Evolutionary conservation across 371 early-diverging fungal genomes (phyloP).

Genomic region (Saksenaea vasiformis): DNA sequence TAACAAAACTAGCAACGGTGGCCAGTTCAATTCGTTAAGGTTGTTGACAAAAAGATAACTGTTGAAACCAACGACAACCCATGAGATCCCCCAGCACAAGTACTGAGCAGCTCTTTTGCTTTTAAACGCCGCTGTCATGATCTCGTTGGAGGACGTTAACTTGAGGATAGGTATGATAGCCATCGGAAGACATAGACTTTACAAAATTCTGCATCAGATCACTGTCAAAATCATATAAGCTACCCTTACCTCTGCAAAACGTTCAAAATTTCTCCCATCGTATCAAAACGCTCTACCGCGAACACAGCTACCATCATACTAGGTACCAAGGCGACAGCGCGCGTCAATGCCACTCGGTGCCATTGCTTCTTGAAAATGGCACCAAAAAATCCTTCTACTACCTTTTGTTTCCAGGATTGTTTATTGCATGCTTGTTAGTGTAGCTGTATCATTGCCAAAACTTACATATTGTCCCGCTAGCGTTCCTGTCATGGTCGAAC

Average conservation of each 20-base stretch:
- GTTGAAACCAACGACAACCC: slow-evolving; percentile 58
- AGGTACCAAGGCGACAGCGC: slow-evolving; percentile 69
- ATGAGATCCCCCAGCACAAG: slow-evolving; percentile 42
- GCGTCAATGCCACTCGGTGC: slow-evolving; percentile 70
- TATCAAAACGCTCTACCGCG: slow-evolving; percentile 64
- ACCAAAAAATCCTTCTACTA: slow-evolving; percentile 68
- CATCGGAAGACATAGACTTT: slow-evolving; percentile 68
- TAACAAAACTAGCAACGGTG: slow-evolving; percentile 7
- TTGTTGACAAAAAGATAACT: slow-evolving; percentile 52
- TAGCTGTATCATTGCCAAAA: neutral
- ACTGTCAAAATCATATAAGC: neutral
- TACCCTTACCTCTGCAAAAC: slow-evolving; percentile 63
- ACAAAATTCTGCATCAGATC: neutral
- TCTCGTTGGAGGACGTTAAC: slow-evolving; percentile 49
- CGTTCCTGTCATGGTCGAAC: slow-evolving; percentile 77
- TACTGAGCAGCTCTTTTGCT: slow-evolving; percentile 28
- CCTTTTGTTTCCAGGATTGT: slow-evolving; percentile 4
- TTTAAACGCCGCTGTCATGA: slow-evolving; percentile 53
- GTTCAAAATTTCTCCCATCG: slow-evolving; percentile 70
- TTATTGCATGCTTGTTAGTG: neutral
- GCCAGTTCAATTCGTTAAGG: slow-evolving; percentile 19
- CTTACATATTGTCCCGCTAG: slow-evolving; percentile 70
- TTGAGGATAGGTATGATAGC: slow-evolving; percentile 74
- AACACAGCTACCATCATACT: slow-evolving; percentile 66
- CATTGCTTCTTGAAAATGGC: slow-evolving; percentile 65